phyloP scores from a whole-genome alignment of 2,329 filamentous ascomycete genomes.

The Metarhizium humberi region DNA sequence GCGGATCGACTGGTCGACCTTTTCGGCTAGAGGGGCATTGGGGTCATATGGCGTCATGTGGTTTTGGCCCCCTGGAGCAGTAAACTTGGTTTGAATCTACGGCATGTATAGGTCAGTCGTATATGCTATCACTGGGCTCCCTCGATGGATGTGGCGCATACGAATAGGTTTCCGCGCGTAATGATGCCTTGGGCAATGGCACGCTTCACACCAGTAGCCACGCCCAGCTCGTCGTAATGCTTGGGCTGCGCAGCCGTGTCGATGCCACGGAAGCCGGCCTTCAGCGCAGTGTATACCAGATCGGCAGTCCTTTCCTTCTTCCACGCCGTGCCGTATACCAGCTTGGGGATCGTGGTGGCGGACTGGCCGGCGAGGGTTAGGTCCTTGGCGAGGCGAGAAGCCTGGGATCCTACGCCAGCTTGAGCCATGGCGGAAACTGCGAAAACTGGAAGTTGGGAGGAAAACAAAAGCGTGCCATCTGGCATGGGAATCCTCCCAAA shows the following conservation, averaged over 20 bases:
- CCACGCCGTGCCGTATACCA: conserved; percentile 80
- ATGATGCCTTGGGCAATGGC: conserved; percentile 52
- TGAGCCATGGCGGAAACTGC: conserved; percentile 8
- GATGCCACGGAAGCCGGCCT: conserved; percentile 60
- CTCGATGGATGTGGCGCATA: conserved; percentile 19
- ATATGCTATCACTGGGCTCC: neutral
- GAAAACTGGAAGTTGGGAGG: neutral
- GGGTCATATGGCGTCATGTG: conserved; percentile 52
- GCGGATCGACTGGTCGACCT: conserved; percentile 57
- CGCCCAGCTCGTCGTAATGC: conserved; percentile 67
- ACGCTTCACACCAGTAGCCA: conserved; percentile 55
- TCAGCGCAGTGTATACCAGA: conserved; percentile 60
- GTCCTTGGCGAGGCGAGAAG: conserved; percentile 23
- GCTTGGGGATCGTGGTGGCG: conserved; percentile 35
- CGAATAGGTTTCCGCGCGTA: conserved; percentile 49
- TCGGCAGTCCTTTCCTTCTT: conserved; percentile 60
- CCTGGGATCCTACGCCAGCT: conserved; percentile 14
- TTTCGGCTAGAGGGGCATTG: conserved; percentile 45
- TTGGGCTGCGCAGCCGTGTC: conserved; percentile 73
- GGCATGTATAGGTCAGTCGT: neutral
- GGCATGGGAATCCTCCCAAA: too few species aligned
- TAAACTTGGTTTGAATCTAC: conserved; percentile 79
- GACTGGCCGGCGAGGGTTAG: conserved; percentile 20
- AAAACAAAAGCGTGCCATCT: too few species aligned
- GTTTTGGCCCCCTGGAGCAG: conserved; percentile 54